These are phyloP conservation scores for Coemansia sp. DNA, from an alignment of 192 early-diverging fungal species.

Conservation along the genomic window DNA sequence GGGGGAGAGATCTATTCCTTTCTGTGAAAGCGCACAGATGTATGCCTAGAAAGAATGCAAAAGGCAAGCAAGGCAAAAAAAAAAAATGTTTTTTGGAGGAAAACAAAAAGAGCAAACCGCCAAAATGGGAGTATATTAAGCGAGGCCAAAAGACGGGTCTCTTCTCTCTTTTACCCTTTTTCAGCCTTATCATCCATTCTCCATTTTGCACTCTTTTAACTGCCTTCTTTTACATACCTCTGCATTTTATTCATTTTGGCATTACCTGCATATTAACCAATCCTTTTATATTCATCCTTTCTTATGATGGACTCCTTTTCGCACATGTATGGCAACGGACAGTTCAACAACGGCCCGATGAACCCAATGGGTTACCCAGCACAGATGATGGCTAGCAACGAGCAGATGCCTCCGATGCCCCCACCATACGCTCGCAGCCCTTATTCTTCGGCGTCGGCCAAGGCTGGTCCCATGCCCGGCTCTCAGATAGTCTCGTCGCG, in stretches of 20 bases:
- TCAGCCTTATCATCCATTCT: not conserved
- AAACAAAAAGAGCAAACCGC: not conserved
- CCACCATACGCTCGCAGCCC: slow-evolving; percentile 22
- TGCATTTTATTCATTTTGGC: slow-evolving; percentile 15
- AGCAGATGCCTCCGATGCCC: slow-evolving; percentile 28
- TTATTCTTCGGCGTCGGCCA: slow-evolving; percentile 4
- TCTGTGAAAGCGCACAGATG: slow-evolving; percentile 3
- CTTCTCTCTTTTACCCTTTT: slow-evolving; percentile 17
- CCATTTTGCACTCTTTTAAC: not conserved
- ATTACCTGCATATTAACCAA: slow-evolving; percentile 12
- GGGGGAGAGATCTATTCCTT: slow-evolving; percentile 1
- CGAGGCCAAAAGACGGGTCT: slow-evolving; percentile 2
- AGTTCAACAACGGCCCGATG: slow-evolving; percentile 21
- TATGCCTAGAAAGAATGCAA: not conserved
- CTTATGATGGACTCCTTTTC: slow-evolving; percentile 33
- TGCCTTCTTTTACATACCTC: slow-evolving; percentile 12
- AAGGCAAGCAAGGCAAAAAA: not conserved
- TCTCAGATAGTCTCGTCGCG: slow-evolving; percentile 19
- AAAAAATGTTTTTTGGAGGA: not conserved
- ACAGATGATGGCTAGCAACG: slow-evolving; percentile 17
- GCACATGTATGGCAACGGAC: slow-evolving; percentile 34
- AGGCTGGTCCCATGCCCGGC: slow-evolving; percentile 14
- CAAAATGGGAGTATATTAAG: not conserved
- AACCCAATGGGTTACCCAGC: slow-evolving; percentile 17
- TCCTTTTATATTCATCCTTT: not conserved